Evolutionary conservation across 1,284 basidiomycete species (phyloP), one percentile per base, ranked within the genome.

Genomic region (Stygiomarasmius scandens): DNA sequence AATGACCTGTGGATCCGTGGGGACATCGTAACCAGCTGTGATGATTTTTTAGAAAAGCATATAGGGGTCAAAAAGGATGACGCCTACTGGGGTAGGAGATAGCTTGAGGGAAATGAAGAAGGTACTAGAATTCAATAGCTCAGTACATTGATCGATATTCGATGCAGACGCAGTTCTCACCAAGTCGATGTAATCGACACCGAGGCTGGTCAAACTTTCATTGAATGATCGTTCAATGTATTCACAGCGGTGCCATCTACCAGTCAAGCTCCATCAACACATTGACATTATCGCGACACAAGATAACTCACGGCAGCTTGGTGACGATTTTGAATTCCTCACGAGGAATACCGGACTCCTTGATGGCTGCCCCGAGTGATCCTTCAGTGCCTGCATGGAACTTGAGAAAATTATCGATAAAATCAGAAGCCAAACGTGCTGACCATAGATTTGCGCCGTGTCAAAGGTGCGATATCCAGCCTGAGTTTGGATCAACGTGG

Each of bases 51-150:
- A n/a, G n/a, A n/a, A n/a, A n/a, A n/a, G n/a, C n/a, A n/a, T n/a
- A n/a, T n/a, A n/a, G n/a, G n/a, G n/a, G n/a, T n/a, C n/a, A n/a
- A n/a, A n/a, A n/a, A n/a, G n/a, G n/a, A n/a, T n/a, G n/a, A n/a
- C n/a, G n/a, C n/a, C n/a, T 6, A 32, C 29, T 32, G 29, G 29
- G 29, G 29, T 59, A 56, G 23, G 52, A 55, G 14, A 67, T 49
- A 49, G 61, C 63, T 60, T 69, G 71, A 66, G 81, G 80, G 82
- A 83, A 89, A 71, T 90, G 87, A 70, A 91, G 77, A 22, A 92
- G 77, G 71, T 87, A 20, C 22, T 29, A 16, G 38, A 19, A 12
- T n/a, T n/a, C n/a, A 19, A 41, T 16, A 41, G 16, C 38, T 32
- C 38, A 29, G 25, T 19, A 5, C 24, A 10, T 38, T 11, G 3